Evolutionary conservation across 208 protist species (phyloP).

Genomic region (Wallacemonas sp.): DNA sequence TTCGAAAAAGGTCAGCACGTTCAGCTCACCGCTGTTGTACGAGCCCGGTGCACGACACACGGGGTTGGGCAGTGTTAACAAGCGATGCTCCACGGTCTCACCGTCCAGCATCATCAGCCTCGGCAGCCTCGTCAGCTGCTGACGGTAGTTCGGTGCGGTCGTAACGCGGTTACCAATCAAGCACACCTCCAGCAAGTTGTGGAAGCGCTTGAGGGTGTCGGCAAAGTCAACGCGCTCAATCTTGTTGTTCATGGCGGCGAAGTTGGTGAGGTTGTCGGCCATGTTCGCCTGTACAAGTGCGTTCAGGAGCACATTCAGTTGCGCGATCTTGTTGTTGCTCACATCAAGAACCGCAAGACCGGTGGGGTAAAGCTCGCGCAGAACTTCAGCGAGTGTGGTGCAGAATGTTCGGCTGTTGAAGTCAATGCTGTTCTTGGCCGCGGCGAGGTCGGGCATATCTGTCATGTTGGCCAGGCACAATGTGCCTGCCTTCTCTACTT

Average conservation of each 20-base stretch:
- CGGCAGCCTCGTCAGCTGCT: constrained; percentile 31
- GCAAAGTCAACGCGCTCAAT: constrained; percentile 63
- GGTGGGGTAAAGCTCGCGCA: constrained; percentile 60
- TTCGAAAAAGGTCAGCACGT: constrained; percentile 44
- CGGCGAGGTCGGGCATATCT: constrained; percentile 52
- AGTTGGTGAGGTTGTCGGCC: constrained; percentile 63
- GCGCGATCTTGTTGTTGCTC: constrained; percentile 71
- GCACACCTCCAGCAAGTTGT: constrained; percentile 63
- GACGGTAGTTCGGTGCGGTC: constrained; percentile 42
- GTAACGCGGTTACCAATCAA: constrained; percentile 73
- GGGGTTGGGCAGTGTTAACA: constrained; percentile 74
- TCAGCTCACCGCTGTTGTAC: constrained; percentile 19
- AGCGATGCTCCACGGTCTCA: constrained; percentile 38
- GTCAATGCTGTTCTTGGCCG: constrained; percentile 70
- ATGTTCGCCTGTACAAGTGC: constrained; percentile 64
- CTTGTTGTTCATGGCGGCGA: constrained; percentile 71
- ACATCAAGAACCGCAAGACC: constrained; percentile 61
- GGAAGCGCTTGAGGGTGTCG: constrained; percentile 58
- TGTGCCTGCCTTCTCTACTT: constrained; percentile 41
- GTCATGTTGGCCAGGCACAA: constrained; percentile 67
- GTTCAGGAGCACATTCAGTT: constrained; percentile 57
- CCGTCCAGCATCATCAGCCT: constrained; percentile 67
- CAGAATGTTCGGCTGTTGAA: constrained; percentile 86
- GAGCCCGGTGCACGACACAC: constrained; percentile 15
- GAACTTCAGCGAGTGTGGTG: constrained; percentile 61